A percentile compares a stretch with the other conserved stretches of the same genome.
These are phyloP conservation scores for Venturia nashicola DNA, from an alignment of 2,329 filamentous ascomycete species.

Conservation along the genomic window DNA sequence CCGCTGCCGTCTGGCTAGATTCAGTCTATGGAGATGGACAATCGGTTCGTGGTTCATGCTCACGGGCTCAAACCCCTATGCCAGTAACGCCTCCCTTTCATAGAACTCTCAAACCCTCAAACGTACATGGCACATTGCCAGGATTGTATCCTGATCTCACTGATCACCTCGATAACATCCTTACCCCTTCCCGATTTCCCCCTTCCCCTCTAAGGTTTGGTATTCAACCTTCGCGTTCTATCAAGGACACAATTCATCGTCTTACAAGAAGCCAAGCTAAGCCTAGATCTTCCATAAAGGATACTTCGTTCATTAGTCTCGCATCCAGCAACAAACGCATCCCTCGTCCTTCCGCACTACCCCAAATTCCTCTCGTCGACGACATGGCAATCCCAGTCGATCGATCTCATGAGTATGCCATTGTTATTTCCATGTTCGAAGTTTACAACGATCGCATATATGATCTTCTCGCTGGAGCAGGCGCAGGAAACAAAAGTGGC, in stretches of 20 bases:
- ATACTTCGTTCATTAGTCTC: constrained; percentile 43
- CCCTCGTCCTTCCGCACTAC: constrained; percentile 57
- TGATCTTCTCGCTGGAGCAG: constrained; percentile 60
- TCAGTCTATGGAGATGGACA: constrained; percentile 57
- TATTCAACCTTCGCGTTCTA: constrained; percentile 20
- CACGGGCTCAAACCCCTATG: constrained; percentile 34
- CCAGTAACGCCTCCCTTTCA: constrained; percentile 24
- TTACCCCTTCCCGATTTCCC: constrained; percentile 10
- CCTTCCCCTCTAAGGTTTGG: constrained; percentile 10
- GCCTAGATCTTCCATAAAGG: constrained; percentile 35
- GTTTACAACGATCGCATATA: constrained; percentile 98
- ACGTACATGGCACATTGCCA: constrained; percentile 10
- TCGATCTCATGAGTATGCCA: constrained; percentile 63
- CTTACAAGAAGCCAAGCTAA: constrained; percentile 20
- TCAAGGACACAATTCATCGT: constrained; percentile 16
- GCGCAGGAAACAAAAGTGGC: constrained; percentile 28
- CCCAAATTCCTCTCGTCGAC: constrained; percentile 63
- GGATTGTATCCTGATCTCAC: constrained; percentile 16
- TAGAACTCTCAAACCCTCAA: constrained; percentile 5
- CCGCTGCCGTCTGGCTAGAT: constrained; percentile 68
- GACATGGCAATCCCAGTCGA: constrained; percentile 56
- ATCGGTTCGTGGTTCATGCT: constrained; percentile 16
- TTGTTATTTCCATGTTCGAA: constrained; percentile 95
- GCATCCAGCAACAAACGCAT: constrained; percentile 45
- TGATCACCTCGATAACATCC: constrained; percentile 8